Percentiles rank a stretch among this genome's conserved stretches.
Evolutionary conservation across 1,284 basidiomycete species (phyloP).

Genomic region (Mycena citricolor): DNA sequence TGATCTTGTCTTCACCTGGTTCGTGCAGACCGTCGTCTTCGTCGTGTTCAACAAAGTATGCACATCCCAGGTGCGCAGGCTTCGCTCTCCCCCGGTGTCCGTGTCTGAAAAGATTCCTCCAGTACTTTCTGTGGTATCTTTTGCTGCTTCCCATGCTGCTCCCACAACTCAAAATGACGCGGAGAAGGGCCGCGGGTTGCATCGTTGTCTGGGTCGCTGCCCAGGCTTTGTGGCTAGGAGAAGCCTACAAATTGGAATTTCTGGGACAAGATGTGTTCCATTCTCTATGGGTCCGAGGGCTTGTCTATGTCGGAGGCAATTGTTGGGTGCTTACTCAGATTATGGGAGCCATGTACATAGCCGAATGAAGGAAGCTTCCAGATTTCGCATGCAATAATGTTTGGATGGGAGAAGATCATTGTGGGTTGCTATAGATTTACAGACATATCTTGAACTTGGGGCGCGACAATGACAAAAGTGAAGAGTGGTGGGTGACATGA

Average conservation of each 20-base stretch:
- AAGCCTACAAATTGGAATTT: slow-evolving; percentile 90
- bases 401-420: too few relatives aligned
- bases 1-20: slow-evolving; percentile 81
- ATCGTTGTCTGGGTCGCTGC: slow-evolving; percentile 71
- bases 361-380: too few relatives aligned
- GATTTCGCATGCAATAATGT: too few relatives aligned
- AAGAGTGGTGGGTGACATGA: too few relatives aligned
- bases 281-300: slow-evolving; percentile 75
- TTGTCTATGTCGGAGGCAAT: slow-evolving; percentile 74
- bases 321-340: slow-evolving; percentile 72
- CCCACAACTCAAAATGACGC: slow-evolving; percentile 59
- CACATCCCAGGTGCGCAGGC: slow-evolving; percentile 87
- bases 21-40: slow-evolving; percentile 88
- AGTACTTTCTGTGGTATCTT: slow-evolving; percentile 99
- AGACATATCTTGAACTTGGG: too few relatives aligned
- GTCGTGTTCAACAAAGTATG: slow-evolving; percentile 98
- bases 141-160: slow-evolving; percentile 86
- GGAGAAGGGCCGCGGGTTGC: slow-evolving; percentile 41
- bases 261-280: slow-evolving; percentile 73
- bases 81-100: slow-evolving; percentile 77
- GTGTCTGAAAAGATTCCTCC: slow-evolving; percentile 11
- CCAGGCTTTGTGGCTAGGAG: slow-evolving; percentile 83
- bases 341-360: slow-evolving; percentile 59
- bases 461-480: too few relatives aligned
- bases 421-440: too few relatives aligned